Evolutionary conservation across 148 eudicot genomes (phyloP).

Genomic region (Cornus suecica): DNA sequence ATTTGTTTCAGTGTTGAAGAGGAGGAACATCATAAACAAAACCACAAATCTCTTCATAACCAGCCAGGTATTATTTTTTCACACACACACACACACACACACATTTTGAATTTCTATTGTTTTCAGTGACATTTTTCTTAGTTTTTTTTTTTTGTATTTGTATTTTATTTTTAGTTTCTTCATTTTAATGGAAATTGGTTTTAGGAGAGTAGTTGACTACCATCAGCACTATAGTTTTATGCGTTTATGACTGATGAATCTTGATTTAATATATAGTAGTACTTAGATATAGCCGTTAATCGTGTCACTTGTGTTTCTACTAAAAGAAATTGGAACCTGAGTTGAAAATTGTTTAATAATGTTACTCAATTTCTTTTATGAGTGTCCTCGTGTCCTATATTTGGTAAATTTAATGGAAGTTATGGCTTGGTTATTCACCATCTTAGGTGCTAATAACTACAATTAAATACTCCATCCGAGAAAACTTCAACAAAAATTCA

Average conservation of each 20-base stretch:
- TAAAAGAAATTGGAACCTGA: neutral
- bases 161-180: neutral
- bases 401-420: neutral
- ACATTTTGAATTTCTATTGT: neutral
- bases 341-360: no score
- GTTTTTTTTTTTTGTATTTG: neutral
- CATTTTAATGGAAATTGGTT: neutral
- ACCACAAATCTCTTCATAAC: constrained; percentile 19
- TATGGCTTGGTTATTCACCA: neutral
- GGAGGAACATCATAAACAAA: constrained; percentile 15
- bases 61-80: constrained; percentile 12
- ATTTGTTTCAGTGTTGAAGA: constrained; percentile 53
- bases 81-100: neutral
- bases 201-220: neutral
- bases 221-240: neutral
- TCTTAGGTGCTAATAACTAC: no score
- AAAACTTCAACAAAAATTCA: neutral
- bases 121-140: neutral
- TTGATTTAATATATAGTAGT: neutral
- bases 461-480: no score
- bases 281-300: neutral
- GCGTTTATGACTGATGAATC: neutral
- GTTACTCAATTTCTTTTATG: neutral
- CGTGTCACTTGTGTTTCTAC: neutral
- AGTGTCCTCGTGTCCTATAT: no score